Evolutionary conservation across 345 rosid species (phyloP).

Genomic region (Punica granatum): DNA sequence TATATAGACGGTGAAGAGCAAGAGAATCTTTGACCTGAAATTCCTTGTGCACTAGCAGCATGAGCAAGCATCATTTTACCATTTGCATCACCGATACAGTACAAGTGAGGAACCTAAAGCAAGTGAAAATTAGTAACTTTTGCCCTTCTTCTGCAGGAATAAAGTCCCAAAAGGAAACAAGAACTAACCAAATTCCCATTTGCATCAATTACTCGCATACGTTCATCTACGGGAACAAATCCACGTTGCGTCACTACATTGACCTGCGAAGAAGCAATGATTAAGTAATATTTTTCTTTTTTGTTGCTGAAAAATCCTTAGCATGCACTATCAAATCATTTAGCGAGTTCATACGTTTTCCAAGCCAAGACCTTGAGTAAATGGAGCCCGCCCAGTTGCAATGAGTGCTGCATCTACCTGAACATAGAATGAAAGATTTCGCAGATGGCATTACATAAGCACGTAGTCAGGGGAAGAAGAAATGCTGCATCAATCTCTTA

Average conservation of each 20-base stretch:
- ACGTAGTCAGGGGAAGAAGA: not conserved
- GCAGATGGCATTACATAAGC: not conserved
- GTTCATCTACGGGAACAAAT: constrained; percentile 87
- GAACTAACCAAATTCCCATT: constrained; percentile 62
- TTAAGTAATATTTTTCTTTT: not conserved
- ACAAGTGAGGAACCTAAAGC: constrained; percentile 73
- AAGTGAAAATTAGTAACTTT: constrained; percentile 10
- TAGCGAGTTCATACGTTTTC: constrained; percentile 55
- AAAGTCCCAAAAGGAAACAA: constrained; percentile 5
- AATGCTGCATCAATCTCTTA: not conserved
- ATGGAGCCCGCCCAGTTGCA: constrained; percentile 99
- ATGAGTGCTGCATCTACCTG: constrained; percentile 97
- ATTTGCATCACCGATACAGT: constrained; percentile 93
- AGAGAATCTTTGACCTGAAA: constrained; percentile 47
- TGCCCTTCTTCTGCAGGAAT: not conserved
- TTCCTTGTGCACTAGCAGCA: constrained; percentile 99
- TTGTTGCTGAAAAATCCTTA: not conserved
- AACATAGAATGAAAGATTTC: constrained; percentile 11
- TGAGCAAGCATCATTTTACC: constrained; percentile 99
- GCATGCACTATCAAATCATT: not conserved
- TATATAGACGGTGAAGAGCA: not conserved
- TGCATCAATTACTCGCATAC: constrained; percentile 80
- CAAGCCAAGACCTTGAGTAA: constrained; percentile 93
- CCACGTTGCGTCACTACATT: constrained; percentile 86
- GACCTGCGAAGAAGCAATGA: constrained; percentile 34